phyloP scores from a whole-genome alignment of 1,284 basidiomycete species.

The Cryptococcus jaspeensis region DNA sequence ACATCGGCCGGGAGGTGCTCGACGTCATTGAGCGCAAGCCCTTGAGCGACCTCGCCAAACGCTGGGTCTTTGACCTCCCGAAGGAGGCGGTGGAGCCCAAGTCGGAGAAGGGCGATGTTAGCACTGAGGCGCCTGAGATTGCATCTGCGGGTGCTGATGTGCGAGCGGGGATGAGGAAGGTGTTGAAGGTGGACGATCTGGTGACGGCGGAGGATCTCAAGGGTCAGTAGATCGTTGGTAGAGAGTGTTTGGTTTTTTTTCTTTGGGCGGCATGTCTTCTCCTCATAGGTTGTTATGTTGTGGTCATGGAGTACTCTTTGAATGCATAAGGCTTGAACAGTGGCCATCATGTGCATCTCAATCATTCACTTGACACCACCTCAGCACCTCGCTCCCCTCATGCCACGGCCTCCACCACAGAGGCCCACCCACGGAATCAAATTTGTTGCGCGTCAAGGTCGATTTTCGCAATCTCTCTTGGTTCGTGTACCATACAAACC shows the following conservation, averaged over 20 bases:
- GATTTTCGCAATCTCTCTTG: too few species aligned
- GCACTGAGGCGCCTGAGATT: constrained; percentile 9
- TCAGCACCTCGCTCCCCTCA: too few species aligned
- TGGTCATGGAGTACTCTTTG: too few species aligned
- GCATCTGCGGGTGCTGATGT: constrained; percentile 37
- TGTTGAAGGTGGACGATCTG: constrained; percentile 34
- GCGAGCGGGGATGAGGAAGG: constrained; percentile 32
- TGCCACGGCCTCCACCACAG: too few species aligned
- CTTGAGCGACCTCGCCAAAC: constrained; percentile 55
- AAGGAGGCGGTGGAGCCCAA: constrained; percentile 6
- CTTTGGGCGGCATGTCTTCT: too few species aligned
- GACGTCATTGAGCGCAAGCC: constrained; percentile 68
- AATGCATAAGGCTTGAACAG: too few species aligned
- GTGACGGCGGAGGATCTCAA: constrained; percentile 33
- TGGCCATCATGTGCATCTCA: too few species aligned
- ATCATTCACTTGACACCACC: too few species aligned
- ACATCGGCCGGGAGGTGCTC: constrained; percentile 71
- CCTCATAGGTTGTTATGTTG: too few species aligned
- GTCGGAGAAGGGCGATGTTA: constrained; percentile 17
- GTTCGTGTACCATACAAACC: too few species aligned
- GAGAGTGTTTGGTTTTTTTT: neutral
- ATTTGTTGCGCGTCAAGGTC: too few species aligned
- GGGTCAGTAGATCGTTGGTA: neutral
- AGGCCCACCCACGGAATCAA: too few species aligned
- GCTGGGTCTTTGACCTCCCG: constrained; percentile 56